Evolutionary conservation across 352 stramenopile genomes (phyloP), one percentile per base, ranked within the genome.

Genomic region (Pythium angustatum): DNA sequence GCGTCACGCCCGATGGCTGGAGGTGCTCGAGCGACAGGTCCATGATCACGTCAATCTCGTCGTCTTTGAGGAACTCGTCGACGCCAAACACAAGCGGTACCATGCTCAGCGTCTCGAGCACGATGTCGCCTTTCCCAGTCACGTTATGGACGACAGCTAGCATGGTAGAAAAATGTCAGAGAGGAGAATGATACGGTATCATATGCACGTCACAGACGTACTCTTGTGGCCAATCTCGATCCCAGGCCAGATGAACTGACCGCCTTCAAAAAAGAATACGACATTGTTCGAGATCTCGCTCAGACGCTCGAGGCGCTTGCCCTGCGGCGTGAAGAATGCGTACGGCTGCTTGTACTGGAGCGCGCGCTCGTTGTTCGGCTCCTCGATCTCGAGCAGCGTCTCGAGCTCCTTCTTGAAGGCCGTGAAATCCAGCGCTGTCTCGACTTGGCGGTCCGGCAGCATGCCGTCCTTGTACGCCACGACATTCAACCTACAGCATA

Each of bases 11-110:
- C 9, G 83, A 93, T 14, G 83, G 79, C 22, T 71, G 67, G 28
- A 93, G 58, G 45, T 92, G 79, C 26, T 76, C 65, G 58, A 89
- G 73, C 28, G 84, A 90, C 51, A 91, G 62, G 3, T 90, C 77
- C 44, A 91, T 52, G 58, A 91, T 82, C 33, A 88, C 47, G 56
- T 90, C 84, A 45, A 93, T 90, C 55, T 93, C 82, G 30, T 90
- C 77, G 58, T 93, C 78, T 15, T 76, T 78, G 11, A 91, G 71
- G 38, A 91, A 91, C 31, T 93, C 81, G 15, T 91, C 80, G 5
- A 91, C 79, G 21, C 71, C 69, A 56, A 93, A 91, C 31, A 93
- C 80, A 3, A 93, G 76, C 28, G 81, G 70, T 38, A 60, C 57
- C 70, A 77, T 77, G 56, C 54, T 72, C 38, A 78, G 51, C 34